Evolutionary conservation across 371 early-diverging fungal genomes (phyloP).

Genomic region (Caulochytrium protostelioides): DNA sequence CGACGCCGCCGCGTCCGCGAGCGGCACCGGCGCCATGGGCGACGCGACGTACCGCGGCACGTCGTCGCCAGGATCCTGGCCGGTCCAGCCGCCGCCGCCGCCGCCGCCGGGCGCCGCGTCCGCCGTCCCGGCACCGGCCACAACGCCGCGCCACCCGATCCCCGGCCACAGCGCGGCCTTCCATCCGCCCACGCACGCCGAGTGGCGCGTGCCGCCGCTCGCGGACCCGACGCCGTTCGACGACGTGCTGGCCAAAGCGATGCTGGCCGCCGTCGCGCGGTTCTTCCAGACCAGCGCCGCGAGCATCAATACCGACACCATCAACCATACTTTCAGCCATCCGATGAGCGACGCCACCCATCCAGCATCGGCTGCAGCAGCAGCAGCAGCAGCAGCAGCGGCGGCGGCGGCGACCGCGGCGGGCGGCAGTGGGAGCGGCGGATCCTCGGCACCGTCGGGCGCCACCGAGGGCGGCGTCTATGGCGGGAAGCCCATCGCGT

Average conservation of each 20-base stretch:
- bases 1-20: conserved; percentile 8
- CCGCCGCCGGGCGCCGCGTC: conserved; percentile 6
- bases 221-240: conserved; percentile 54
- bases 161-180: conserved; percentile 14
- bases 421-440: conserved; percentile 1
- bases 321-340: conserved; percentile 20
- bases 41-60: conserved; percentile 6
- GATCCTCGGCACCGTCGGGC: too few species aligned
- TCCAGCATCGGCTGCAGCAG: conserved; percentile 7
- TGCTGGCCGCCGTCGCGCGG: conserved; percentile 35
- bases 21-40: conserved; percentile 8
- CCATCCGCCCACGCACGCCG: too few species aligned
- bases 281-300: conserved; percentile 31
- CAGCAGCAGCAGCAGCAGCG: conserved; percentile 3
- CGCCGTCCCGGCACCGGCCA: conserved; percentile 10
- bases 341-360: conserved; percentile 8
- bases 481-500: conserved; percentile 2
- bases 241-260: conserved; percentile 39
- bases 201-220: background rate
- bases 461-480: conserved; percentile 4
- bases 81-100: conserved; percentile 3
- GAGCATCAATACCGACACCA: conserved; percentile 23
- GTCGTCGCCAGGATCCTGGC: background rate
- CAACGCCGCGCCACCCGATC: conserved; percentile 5
- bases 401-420: conserved; percentile 2